phyloP scores from a whole-genome alignment of 495 filamentous ascomycete species.

The Platismatia glauca region DNA sequence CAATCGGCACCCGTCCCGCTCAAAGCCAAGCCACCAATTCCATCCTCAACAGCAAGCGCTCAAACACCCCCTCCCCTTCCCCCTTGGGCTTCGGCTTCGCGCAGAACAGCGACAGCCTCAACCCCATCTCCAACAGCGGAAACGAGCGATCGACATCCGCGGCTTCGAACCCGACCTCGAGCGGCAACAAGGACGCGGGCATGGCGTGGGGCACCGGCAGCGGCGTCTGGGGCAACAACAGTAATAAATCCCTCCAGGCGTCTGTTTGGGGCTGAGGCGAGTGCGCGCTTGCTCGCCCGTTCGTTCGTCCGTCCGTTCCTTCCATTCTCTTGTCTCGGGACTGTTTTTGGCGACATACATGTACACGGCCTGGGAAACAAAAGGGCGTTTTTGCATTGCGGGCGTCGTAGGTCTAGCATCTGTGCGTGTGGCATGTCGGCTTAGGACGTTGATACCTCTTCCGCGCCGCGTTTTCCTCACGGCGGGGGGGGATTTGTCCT shows the following conservation, averaged over 20 bases:
- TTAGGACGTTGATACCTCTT: background rate
- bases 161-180: conserved; percentile 48
- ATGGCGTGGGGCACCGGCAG: conserved; percentile 60
- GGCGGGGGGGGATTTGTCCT: background rate
- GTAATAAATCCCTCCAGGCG: conserved; percentile 14
- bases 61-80: conserved; percentile 82
- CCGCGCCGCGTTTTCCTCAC: background rate
- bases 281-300: background rate
- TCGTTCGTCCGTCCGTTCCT: background rate
- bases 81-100: conserved; percentile 76
- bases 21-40: conserved; percentile 50
- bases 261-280: conserved; percentile 13
- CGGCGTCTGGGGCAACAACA: conserved; percentile 62
- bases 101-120: conserved; percentile 38
- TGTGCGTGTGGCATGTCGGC: conserved; percentile 1
- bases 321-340: no score
- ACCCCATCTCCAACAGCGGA: conserved; percentile 26
- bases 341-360: background rate
- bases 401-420: background rate
- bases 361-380: background rate
- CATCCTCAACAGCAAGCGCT: conserved; percentile 63
- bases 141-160: conserved; percentile 56
- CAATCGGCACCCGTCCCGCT: conserved; percentile 83
- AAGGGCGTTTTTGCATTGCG: background rate
- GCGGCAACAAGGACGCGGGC: conserved; percentile 41